Conservation (phyloP, 257 asterid genomes). For the Plantago major region DNA sequence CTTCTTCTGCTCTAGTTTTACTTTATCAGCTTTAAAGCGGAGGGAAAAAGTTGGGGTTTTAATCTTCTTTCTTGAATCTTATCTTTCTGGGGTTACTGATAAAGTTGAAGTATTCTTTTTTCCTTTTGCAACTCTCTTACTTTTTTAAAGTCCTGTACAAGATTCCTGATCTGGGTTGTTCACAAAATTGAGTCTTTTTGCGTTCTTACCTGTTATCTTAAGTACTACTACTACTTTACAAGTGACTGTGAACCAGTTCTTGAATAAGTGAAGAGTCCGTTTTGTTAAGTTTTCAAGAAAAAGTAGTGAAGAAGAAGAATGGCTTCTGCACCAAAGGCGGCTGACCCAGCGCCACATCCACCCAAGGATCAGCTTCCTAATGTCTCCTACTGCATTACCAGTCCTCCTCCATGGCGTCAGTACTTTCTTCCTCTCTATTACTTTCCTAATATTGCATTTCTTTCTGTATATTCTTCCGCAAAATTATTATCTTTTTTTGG, state of each 20-base stretch:
- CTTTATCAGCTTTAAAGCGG: too few relatives aligned
- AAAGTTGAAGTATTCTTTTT: neutral
- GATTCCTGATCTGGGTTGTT: constrained; percentile 30
- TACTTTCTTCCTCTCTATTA: constrained; percentile 14
- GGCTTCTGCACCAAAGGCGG: constrained; percentile 56
- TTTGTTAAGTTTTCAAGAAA: constrained; percentile 27
- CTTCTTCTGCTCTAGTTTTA: too few relatives aligned
- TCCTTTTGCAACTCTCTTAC: constrained; percentile 2
- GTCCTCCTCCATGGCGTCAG: constrained; percentile 99
- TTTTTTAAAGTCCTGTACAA: constrained; percentile 16
- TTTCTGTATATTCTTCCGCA: constrained; percentile 20
- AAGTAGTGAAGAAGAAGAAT: constrained; percentile 26
- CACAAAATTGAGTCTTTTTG: constrained; percentile 30
- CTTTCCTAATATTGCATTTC: constrained; percentile 1
- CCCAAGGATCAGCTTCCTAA: constrained; percentile 92
- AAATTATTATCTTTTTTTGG: constrained; percentile 18
- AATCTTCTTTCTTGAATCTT: neutral
- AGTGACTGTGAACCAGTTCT: neutral
- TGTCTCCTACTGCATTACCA: constrained; percentile 91
- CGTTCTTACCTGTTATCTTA: constrained; percentile 13
- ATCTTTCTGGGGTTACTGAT: constrained; percentile 21
- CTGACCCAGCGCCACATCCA: constrained; percentile 86
- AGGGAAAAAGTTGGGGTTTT: too few relatives aligned
- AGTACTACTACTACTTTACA: too few relatives aligned
- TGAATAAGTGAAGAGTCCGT: neutral